Evolutionary conservation across 768 basidiomycete species (phyloP), one percentile per base, ranked within the genome.

Genomic region (Panaeolus papilionaceus): DNA sequence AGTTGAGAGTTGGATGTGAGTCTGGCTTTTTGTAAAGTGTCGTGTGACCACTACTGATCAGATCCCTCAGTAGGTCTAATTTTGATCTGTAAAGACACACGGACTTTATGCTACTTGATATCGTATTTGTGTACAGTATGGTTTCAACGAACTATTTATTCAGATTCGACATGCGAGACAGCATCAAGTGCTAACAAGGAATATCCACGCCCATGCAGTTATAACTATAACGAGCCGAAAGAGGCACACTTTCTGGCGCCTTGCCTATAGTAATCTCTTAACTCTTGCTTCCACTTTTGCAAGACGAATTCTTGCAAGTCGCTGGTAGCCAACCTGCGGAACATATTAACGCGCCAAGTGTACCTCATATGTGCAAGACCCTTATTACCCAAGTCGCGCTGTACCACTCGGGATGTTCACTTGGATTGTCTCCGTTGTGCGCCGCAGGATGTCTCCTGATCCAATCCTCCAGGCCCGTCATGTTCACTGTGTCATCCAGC

Each of bases 351-450:
- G 23, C 51, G 26, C 47, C 28, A 61, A 38, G 49, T 42, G 37
- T 20, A 12, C 8, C 20, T 38, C 51, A 69, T 40, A 38, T 61
- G 12, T 69, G 26, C 42, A 69, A 61, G 39, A 69, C 37, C 37
- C 63, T 39, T 38, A 66, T 66, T 4, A 66, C 63, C 68, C 68
- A 69, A 6, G 38, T 61, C 18, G 62, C 40, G 58, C 68, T 61
- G 2, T 23, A 49, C 65, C 65, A 66, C 18, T 66, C 38, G 20
- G 61, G 33, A 14, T 63, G 49, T 8, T 61, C 68, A 23, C 65
- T 66, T 2, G 68, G 68, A 45, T 66, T 61, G 23, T 66, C 39
- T 12, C 51, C 51, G 18, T 65, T 64, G 42, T 58, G 49, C 23
- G 2, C 45, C 1, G 47, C 47, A 18, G 66, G 26, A 16, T 65